Base-by-base conservation (phyloP, 1,284 basidiomycete genomes). In the Trametes polyzona region DNA sequence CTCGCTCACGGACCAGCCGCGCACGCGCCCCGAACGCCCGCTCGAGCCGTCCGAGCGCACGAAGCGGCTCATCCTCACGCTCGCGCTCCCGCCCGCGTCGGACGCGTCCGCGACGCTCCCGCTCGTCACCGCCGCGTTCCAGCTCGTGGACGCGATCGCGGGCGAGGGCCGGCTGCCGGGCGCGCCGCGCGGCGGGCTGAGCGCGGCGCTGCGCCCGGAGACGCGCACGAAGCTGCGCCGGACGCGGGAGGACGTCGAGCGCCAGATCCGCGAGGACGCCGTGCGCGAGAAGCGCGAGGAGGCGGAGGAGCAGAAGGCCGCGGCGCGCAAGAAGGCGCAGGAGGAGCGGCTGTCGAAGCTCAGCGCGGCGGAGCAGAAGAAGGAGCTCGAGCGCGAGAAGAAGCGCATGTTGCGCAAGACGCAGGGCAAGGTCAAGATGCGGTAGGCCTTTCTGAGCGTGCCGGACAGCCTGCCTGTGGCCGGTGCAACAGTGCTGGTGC, bases 1-100 rank as follows among this genome's bases (percentile, higher is more conserved):
- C 58, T 84, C 86, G 83, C 81, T 96, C 58, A 92, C 93, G 24
- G 93, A 96, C 76, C 91, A 93, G 69, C 90, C 93, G 10, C 78
- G 85, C 55, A 78, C 80, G 30, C 85, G 88, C 52, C 93, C 93
- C 1, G 61, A 67, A 7, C 75, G 73, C 8, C 81, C 87, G 1
- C 66, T 86, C 47, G 66, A 61, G 57, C 72, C 68, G 63, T 77
- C 74, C 48, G 72, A 83, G 55, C 82, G 82, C 54, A 78, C 84
- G 59, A 90, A 92, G 68, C 88, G 88, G 65, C 78, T 95, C 66
- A 80, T 90, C 52, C 78, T 96, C 57, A 82, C 81, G 35, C 74
- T 95, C 40, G 71, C 72, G 36, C 74, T 83, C 30, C 88, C 91
- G 10, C 72, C 83, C n/a, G 47, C 76, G 0, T 75, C 77, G 4